Conservation (phyloP, 176 grass and related monocot genomes). For the Dactylis glomerata region DNA sequence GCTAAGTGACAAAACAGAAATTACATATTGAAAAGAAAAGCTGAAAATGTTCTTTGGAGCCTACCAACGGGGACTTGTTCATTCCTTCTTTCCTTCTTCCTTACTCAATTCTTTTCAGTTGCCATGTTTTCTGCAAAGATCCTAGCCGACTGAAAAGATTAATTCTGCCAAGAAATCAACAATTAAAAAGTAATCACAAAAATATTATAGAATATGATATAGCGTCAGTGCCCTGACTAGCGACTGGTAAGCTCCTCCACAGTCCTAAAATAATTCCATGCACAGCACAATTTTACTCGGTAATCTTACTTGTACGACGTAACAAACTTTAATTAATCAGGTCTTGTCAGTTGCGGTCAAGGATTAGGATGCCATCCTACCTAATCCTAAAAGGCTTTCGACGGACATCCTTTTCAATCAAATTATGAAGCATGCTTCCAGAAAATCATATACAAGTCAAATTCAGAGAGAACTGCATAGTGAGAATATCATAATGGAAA, state of each 20-base stretch:
- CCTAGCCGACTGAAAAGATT: background rate
- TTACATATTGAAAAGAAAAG: background rate
- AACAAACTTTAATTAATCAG: background rate
- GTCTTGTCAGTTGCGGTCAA: constrained; percentile 5
- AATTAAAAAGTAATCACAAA: background rate
- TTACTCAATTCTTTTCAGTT: background rate
- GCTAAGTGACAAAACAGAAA: constrained; percentile 24
- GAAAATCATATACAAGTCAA: constrained; percentile 26
- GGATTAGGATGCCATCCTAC: constrained; percentile 4
- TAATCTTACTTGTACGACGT: constrained; percentile 9
- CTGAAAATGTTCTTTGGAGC: constrained; percentile 39
- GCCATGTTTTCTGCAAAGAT: background rate
- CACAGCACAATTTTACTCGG: background rate
- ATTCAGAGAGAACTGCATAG: background rate
- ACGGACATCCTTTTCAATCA: constrained; percentile 22
- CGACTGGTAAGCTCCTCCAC: background rate
- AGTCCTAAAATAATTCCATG: background rate
- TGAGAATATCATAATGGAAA: background rate
- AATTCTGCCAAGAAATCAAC: background rate
- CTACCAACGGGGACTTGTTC: constrained; percentile 21
- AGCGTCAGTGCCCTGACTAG: background rate
- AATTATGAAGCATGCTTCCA: background rate
- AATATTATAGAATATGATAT: background rate
- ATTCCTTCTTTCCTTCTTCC: constrained; percentile 8
- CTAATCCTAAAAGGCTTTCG: background rate